phyloP scores from a whole-genome alignment of 345 rosid species.

The Salix udensis region DNA sequence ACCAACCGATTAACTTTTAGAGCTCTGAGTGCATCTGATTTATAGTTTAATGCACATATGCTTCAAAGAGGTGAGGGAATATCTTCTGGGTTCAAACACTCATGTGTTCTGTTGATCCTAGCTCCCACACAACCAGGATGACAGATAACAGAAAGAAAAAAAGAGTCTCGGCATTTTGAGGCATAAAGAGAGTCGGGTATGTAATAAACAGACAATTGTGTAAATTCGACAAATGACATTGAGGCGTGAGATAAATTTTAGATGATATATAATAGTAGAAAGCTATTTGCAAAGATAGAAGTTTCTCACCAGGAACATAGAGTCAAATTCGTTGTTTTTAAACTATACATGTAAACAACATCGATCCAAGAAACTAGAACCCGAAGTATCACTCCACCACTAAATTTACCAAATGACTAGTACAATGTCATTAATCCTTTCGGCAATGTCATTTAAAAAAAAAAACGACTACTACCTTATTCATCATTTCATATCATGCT shows the following conservation, averaged over 20 bases:
- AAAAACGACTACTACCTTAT: neutral
- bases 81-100: neutral
- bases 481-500: neutral
- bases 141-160: neutral
- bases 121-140: neutral
- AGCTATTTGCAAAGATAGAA: neutral
- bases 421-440: neutral
- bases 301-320: neutral
- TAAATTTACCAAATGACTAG: neutral
- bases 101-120: neutral
- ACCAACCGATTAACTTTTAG: neutral
- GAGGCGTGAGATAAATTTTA: neutral
- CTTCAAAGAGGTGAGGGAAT: no score
- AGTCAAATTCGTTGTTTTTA: neutral
- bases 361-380: neutral
- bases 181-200: no score
- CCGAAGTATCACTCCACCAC: neutral
- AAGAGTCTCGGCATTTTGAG: neutral
- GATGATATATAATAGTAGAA: neutral
- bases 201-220: neutral
- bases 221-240: neutral
- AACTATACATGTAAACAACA: neutral
- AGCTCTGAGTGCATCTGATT: neutral
- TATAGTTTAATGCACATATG: neutral
- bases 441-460: neutral